Conservation (phyloP, 495 filamentous ascomycete species). For the Mytilinidion resinicola region DNA sequence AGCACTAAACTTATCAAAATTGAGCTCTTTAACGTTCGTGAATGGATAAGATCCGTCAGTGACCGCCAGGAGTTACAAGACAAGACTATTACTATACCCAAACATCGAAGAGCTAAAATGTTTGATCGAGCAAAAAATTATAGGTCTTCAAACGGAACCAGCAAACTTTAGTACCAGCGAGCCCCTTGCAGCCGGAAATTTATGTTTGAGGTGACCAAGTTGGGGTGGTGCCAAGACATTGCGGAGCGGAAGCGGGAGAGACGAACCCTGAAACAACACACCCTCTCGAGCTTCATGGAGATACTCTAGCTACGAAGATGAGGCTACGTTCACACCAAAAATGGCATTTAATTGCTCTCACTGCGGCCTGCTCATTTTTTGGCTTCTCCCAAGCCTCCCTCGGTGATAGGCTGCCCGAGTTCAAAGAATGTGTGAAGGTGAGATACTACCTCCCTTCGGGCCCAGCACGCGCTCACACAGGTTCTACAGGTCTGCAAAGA, state of each 20-base stretch:
- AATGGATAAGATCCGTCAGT: too few relatives aligned
- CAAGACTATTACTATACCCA: too few relatives aligned
- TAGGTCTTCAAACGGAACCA: too few relatives aligned
- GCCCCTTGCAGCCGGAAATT: too few relatives aligned
- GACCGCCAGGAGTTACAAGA: too few relatives aligned
- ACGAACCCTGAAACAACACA: neutral
- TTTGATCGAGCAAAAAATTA: too few relatives aligned
- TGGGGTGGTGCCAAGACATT: neutral
- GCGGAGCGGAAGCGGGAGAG: neutral
- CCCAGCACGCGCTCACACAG: conserved; percentile 17
- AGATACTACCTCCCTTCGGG: conserved; percentile 8
- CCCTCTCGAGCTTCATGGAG: conserved; percentile 5
- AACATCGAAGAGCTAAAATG: too few relatives aligned
- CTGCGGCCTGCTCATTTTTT: conserved; percentile 34
- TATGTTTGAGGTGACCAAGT: too few relatives aligned
- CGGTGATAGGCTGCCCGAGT: conserved; percentile 85
- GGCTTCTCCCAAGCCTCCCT: conserved; percentile 58
- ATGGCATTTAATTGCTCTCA: conserved; percentile 20
- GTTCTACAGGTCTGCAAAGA: conserved; percentile 63
- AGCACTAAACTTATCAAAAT: too few relatives aligned
- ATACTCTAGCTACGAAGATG: conserved; percentile 7
- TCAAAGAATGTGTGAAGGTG: conserved; percentile 83
- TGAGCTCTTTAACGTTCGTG: too few relatives aligned
- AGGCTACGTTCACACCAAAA: conserved; percentile 20
- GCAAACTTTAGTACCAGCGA: too few relatives aligned